Percentiles rank a stretch among this genome's conserved stretches.
Evolutionary conservation across 768 basidiomycete species (phyloP).

Genomic region (Termitomyces sp.): DNA sequence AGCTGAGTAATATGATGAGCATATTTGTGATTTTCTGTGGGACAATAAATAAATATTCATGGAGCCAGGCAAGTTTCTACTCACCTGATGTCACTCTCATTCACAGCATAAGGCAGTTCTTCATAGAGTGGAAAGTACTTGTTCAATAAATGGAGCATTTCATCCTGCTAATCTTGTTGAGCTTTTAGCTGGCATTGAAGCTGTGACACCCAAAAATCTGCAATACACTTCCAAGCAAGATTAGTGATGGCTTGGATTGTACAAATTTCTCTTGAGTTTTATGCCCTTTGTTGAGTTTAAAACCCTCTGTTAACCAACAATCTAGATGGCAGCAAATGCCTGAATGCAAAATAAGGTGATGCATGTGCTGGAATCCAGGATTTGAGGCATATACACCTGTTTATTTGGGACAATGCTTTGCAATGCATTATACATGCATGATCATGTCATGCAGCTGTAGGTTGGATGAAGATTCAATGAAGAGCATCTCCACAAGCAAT

Average conservation of each 20-base stretch:
- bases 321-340: constrained; percentile 22
- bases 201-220: constrained; percentile 1
- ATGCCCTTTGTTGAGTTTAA: not conserved
- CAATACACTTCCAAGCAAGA: constrained; percentile 17
- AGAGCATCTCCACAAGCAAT: too few relatives aligned
- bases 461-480: too few relatives aligned
- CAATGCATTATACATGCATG: not conserved
- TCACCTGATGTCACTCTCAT: constrained; percentile 11
- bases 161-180: constrained; percentile 24
- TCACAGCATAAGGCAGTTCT: constrained; percentile 25
- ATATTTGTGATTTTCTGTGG: constrained; percentile 15
- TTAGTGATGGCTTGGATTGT: constrained; percentile 19
- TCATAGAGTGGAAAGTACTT: constrained; percentile 34
- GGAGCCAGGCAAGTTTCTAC: constrained; percentile 6
- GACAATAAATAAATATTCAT: constrained; percentile 13
- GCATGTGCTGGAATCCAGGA: constrained; percentile 31
- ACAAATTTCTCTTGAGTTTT: constrained; percentile 23
- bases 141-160: constrained; percentile 25
- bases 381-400: constrained; percentile 16
- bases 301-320: constrained; percentile 24
- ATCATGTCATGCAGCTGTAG: too few relatives aligned
- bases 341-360: constrained; percentile 27
- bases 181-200: not conserved
- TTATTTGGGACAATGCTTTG: constrained; percentile 22
- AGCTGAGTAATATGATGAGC: constrained; percentile 9